These are phyloP conservation scores for Paraphoma sp. DNA, from an alignment of 2,329 filamentous ascomycete genomes.

Conservation along the genomic window DNA sequence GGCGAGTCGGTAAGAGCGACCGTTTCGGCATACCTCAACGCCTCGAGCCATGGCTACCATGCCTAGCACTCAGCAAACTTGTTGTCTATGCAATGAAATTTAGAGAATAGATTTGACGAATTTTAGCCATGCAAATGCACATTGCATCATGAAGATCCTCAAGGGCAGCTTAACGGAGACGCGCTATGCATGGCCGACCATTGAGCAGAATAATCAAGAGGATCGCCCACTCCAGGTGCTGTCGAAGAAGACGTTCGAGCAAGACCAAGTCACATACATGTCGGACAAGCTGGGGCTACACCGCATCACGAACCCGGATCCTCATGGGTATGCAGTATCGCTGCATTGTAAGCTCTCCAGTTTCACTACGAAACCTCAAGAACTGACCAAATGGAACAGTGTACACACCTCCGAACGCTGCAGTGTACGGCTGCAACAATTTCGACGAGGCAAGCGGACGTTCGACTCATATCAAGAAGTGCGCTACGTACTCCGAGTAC, in stretches of 20 bases:
- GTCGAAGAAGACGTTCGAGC: slow-evolving; percentile 70
- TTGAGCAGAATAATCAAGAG: slow-evolving; percentile 54
- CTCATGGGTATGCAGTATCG: slow-evolving; percentile 78
- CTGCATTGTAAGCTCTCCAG: slow-evolving; percentile 70
- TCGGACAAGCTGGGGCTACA: slow-evolving; percentile 87
- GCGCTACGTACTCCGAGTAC: slow-evolving; percentile 44
- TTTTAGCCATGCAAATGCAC: slow-evolving; percentile 67
- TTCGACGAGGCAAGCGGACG: slow-evolving; percentile 77
- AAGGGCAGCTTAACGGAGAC: slow-evolving; percentile 81
- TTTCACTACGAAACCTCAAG: neutral
- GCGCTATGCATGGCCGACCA: slow-evolving; percentile 74
- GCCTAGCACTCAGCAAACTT: too few species aligned
- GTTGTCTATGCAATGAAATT: neutral
- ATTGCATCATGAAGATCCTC: slow-evolving; percentile 91
- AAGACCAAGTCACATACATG: slow-evolving; percentile 87
- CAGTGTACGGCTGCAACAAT: slow-evolving; percentile 79
- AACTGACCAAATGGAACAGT: slow-evolving; percentile 51
- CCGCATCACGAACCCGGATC: slow-evolving; percentile 76
- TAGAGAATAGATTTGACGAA: slow-evolving; percentile 5
- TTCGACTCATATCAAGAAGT: slow-evolving; percentile 34
- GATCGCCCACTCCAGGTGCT: slow-evolving; percentile 66
- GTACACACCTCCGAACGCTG: slow-evolving; percentile 89
- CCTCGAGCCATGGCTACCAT: too few species aligned
- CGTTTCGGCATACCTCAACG: slow-evolving; percentile 1
- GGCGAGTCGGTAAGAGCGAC: slow-evolving; percentile 33